Base-by-base conservation (phyloP, 345 rosid species). In the Populus ilicifolia region DNA sequence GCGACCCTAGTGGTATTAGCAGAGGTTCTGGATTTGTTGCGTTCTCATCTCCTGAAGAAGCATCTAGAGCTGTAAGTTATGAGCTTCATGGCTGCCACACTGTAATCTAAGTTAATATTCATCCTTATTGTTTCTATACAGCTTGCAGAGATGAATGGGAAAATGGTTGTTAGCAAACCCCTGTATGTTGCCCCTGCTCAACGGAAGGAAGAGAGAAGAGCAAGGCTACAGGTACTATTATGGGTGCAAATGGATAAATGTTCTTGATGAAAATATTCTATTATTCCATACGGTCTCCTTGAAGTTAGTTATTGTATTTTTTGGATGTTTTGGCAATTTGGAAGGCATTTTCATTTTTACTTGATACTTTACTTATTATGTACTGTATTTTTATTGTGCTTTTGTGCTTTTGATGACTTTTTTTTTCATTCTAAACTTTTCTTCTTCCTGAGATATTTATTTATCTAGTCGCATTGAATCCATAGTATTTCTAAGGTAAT, bases 21-120 rank as follows among this genome's bases (percentile, higher is more conserved):
- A 75, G 36, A 30, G 83, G 83, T 21, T 80, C 83, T 13, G 83
- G 79, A 6, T 80, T 80, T 80, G 83, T 80, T 63, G 83, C 83
- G 0, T 80, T 75, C 39, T 65, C 83, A 18, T 75, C 79, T 23
- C 68, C 83, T 70, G 83, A 80, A 66, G 83, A 80, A 18, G 83
- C 83, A 17, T 46, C 78, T 21, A 44, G 67, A 69, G 84, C 80
- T 72, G 80, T 81, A 81, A 77, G 80, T 68, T 41, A 16, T 35
- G 4, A 46, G 6, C 54, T 75, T 46, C 46, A 10, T 62, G 36
- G n/a, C 36, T 65, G 41, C 39, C 11, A 33, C 2, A 14, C 36
- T 65, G 20, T 6, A 1, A 65, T 65, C 20, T 8, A 33, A 5
- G n/a, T 17, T 65, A 7, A 29, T 33, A 21, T 7, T 17, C 16